Conservation (phyloP, 257 asterid species). For the Ehretia macrophylla region DNA sequence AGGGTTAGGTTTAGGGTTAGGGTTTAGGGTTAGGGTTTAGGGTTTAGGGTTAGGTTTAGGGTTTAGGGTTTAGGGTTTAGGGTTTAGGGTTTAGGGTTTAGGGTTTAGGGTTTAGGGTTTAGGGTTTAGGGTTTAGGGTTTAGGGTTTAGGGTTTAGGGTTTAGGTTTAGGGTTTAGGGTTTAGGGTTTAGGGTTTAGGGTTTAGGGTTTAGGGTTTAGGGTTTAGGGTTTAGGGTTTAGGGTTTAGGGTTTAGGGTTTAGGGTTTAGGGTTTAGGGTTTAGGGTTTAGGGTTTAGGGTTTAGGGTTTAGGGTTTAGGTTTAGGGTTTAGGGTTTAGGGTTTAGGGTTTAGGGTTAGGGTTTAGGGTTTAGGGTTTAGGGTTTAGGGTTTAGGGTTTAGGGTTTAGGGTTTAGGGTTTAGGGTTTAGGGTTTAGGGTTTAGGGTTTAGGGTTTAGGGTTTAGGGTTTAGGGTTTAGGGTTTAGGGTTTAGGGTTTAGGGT, state of each 20-base stretch:
- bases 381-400: slow-evolving; percentile 7
- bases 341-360: slow-evolving; percentile 2
- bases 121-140: too few species aligned
- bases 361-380: slow-evolving; percentile 6
- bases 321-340: slow-evolving; percentile 6
- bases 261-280: slow-evolving; percentile 18
- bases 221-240: slow-evolving; percentile 11
- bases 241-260: slow-evolving; percentile 14
- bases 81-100: too few species aligned
- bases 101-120: too few species aligned
- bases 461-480: slow-evolving; percentile 7
- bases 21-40: too few species aligned
- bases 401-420: slow-evolving; percentile 9
- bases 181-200: slow-evolving; percentile 11
- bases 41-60: too few species aligned
- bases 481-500: slow-evolving; percentile 1
- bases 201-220: slow-evolving; percentile 11
- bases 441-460: slow-evolving; percentile 6
- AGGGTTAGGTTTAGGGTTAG: too few species aligned
- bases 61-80: too few species aligned
- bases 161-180: slow-evolving; percentile 14
- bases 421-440: slow-evolving; percentile 11
- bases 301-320: slow-evolving; percentile 17
- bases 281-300: slow-evolving; percentile 19
- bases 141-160: not conserved